Conservation (phyloP, 441 rosid species). For the Erodium texanum region DNA sequence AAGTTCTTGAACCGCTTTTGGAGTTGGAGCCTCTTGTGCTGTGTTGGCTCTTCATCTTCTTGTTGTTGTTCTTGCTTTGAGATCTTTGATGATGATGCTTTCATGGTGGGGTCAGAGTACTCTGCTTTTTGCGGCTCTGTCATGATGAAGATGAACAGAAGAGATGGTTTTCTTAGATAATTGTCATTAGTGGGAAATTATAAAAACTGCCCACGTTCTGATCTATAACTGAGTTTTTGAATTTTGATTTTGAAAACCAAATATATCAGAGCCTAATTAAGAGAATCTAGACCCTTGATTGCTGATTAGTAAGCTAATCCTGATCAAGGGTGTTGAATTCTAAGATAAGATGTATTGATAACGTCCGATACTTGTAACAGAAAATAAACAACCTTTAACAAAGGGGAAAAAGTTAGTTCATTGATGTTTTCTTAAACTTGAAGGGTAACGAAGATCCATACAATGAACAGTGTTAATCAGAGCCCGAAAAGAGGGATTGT, state of each 20-base stretch:
- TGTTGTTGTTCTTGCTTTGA: no score
- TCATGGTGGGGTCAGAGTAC: conserved; percentile 25
- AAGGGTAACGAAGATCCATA: neutral
- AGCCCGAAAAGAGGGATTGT: no score
- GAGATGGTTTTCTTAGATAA: no score
- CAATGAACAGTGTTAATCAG: neutral
- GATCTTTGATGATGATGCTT: conserved; percentile 11
- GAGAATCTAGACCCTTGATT: neutral
- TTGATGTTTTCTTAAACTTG: no score
- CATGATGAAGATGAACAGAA: conserved; percentile 7
- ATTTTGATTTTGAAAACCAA: conserved; percentile 14
- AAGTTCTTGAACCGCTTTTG: conserved; percentile 17
- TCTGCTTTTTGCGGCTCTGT: conserved; percentile 6
- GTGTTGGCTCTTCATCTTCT: conserved; percentile 5
- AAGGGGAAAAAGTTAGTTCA: neutral
- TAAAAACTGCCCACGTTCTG: conserved; percentile 27
- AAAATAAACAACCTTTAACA: no score
- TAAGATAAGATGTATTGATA: no score
- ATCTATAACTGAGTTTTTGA: conserved; percentile 16
- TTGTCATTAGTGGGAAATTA: no score
- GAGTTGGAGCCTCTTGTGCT: conserved; percentile 20
- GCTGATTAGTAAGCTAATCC: neutral
- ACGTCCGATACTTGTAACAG: no score
- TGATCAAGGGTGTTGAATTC: no score
- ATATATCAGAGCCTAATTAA: neutral